A percentile compares a stretch with the other conserved stretches of the same genome.
phyloP scores from a whole-genome alignment of 805 yeast species.

The Kluyveromyces nonfermentans region DNA sequence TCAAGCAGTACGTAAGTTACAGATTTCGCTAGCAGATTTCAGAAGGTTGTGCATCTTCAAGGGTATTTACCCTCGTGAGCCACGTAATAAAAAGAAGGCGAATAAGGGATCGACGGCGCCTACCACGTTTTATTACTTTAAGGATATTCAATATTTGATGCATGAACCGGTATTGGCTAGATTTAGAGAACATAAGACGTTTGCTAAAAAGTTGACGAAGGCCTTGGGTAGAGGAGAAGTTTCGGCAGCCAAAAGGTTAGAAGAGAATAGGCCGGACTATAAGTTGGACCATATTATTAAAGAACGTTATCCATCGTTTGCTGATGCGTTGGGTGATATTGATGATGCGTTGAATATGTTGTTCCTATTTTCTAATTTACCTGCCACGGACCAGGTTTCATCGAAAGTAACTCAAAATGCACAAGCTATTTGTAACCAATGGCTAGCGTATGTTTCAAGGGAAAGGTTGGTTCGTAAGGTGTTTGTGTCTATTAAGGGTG shows the following conservation, averaged over 20 bases:
- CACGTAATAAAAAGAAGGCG: slow-evolving; percentile 90
- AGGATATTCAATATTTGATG: slow-evolving; percentile 87
- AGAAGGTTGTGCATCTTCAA: slow-evolving; percentile 95
- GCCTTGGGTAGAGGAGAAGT: slow-evolving; percentile 92
- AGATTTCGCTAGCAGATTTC: slow-evolving; percentile 92
- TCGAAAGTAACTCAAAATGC: slow-evolving; percentile 83
- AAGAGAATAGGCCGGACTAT: slow-evolving; percentile 58
- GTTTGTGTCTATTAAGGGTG: slow-evolving; percentile 94
- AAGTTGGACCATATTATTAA: slow-evolving; percentile 84
- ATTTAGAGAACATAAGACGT: slow-evolving; percentile 92
- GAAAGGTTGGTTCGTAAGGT: slow-evolving; percentile 78
- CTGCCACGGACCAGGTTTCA: slow-evolving; percentile 78
- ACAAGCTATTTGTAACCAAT: slow-evolving; percentile 76
- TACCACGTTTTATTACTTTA: slow-evolving; percentile 84
- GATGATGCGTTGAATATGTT: slow-evolving; percentile 96
- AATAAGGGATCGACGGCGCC: slow-evolving; percentile 97
- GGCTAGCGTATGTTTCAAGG: slow-evolving; percentile 88
- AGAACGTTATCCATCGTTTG: slow-evolving; percentile 90
- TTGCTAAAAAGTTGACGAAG: slow-evolving; percentile 79
- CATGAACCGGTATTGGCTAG: slow-evolving; percentile 90
- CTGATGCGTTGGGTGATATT: slow-evolving; percentile 85
- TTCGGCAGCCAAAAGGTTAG: slow-evolving; percentile 77
- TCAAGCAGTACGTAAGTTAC: slow-evolving; percentile 86
- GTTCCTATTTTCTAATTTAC: slow-evolving; percentile 88
- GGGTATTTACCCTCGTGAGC: slow-evolving; percentile 96